Evolutionary conservation across 306 rosid genomes (phyloP), one percentile per base, ranked within the genome.

Genomic region (Begonia masoniana): DNA sequence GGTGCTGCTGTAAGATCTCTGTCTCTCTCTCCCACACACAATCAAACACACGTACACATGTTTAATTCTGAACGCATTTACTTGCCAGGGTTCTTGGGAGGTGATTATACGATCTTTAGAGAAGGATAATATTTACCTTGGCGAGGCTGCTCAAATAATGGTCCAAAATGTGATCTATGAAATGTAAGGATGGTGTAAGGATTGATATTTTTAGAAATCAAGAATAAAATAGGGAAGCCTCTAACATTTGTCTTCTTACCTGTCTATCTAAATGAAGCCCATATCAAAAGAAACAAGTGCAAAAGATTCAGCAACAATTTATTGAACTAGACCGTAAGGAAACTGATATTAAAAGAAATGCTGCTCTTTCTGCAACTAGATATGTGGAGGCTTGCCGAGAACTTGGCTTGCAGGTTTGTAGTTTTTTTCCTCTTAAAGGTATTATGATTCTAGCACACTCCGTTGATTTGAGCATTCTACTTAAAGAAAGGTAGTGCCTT

Each of bases 311-410:
- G 48, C 99, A 86, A 70, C 99, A 91, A 63, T 72, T 86, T 50
- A 69, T 70, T n/a, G 96, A 91, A 55, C 71, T 91, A 39, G 99
- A 91, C 58, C 99, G 94, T 54, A 91, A 86, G 72, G 99, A 91
- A 72, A 71, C 84, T 68, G 99, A 91, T 74, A 73, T 79, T 59
- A 86, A 81, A 80, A 78, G 96, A 78, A 83, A 70, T 56, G 84
- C 94, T 10, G 77, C 92, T 43, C 75, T 83, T 35, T 91, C 92
- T 10, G 96, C 88, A 21, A 66, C 73, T 47, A 91, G 74, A 70
- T 91, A 85, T 59, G 74, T 56, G 23, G 99, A 91, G 80, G 96
- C 99, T 70, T 91, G 99, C 62, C 96, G 83, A 72, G 94, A 91
- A 77, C 96, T 88, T 67, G 89, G 97, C 21, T 77, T 89, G 73